A percentile compares a stretch with the other conserved stretches of the same genome.
Evolutionary conservation across 2,329 filamentous ascomycete species (phyloP).

Genomic region (Ceratocystis cacaofunesta): DNA sequence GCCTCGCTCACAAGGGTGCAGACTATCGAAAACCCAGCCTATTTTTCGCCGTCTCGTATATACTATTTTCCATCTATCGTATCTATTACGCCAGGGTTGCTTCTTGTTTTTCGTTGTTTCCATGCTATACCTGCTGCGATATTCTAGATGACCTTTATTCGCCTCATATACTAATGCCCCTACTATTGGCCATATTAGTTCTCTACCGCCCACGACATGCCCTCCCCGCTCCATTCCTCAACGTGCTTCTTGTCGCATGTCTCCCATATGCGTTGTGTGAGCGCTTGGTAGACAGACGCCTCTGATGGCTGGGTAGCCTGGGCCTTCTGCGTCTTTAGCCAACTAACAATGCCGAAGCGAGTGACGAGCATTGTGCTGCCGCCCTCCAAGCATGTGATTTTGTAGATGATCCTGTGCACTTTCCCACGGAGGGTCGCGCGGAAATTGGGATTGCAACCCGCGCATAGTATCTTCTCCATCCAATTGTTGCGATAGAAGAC

Average conservation of each 20-base stretch:
- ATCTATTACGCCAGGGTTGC: not conserved
- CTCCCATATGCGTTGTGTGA: constrained; percentile 46
- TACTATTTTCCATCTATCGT: not conserved
- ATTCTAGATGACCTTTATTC: not conserved
- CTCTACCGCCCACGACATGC: constrained; percentile 10
- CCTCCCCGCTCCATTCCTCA: constrained; percentile 17
- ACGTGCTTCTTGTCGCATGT: constrained; percentile 45
- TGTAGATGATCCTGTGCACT: constrained; percentile 46
- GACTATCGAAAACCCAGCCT: too few relatives aligned
- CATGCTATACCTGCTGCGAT: not conserved
- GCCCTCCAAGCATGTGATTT: constrained; percentile 50
- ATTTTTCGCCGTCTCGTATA: too few relatives aligned
- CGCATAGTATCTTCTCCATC: constrained; percentile 59
- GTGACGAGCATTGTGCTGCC: constrained; percentile 73
- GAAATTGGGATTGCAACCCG: constrained; percentile 54
- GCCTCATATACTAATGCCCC: not conserved
- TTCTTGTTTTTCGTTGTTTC: not conserved
- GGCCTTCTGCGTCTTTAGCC: constrained; percentile 34
- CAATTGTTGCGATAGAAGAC: constrained; percentile 47
- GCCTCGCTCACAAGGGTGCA: too few relatives aligned
- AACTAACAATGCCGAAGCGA: constrained; percentile 56
- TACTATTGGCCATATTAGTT: not conserved
- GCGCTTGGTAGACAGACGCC: constrained; percentile 33
- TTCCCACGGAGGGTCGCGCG: constrained; percentile 44
- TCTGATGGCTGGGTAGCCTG: constrained; percentile 34